These are phyloP conservation scores for Acanthamoeba divionensis DNA, from an alignment of 208 protist genomes.

Conservation along the genomic window DNA sequence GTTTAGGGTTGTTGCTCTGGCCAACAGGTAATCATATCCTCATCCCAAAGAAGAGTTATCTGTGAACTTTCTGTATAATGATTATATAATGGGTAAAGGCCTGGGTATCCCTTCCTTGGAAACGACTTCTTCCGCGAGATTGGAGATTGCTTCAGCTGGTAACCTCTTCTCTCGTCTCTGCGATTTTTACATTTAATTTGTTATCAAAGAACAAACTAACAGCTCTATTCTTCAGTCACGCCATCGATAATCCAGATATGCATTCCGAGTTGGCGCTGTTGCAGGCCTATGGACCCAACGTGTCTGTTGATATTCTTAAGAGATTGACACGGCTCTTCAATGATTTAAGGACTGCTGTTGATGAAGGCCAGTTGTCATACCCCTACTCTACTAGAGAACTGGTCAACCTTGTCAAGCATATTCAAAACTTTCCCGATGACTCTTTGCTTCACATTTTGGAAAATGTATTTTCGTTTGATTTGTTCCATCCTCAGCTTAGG, in stretches of 20 bases:
- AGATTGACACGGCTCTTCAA: slow-evolving; percentile 18
- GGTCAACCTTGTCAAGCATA: slow-evolving; percentile 91
- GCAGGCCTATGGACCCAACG: slow-evolving; percentile 56
- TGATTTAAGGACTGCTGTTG: not conserved
- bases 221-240: slow-evolving; percentile 63
- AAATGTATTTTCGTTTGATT: slow-evolving; percentile 62
- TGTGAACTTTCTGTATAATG: not conserved
- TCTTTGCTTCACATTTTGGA: slow-evolving; percentile 51
- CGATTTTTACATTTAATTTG: not conserved
- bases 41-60: not conserved
- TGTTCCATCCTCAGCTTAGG: slow-evolving; percentile 38
- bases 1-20: slow-evolving; percentile 74
- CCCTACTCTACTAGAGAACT: slow-evolving; percentile 83
- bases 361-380: slow-evolving; percentile 82
- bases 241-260: slow-evolving; percentile 87
- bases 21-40: slow-evolving; percentile 50
- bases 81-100: slow-evolving; percentile 58
- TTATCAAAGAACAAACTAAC: not conserved
- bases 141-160: slow-evolving; percentile 87
- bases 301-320: slow-evolving; percentile 37
- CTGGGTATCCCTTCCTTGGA: slow-evolving; percentile 91
- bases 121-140: slow-evolving; percentile 92
- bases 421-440: slow-evolving; percentile 87
- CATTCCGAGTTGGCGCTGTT: slow-evolving; percentile 82
- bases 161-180: not conserved